Base-by-base conservation (phyloP, 805 yeast genomes). In the Candida ficus region DNA sequence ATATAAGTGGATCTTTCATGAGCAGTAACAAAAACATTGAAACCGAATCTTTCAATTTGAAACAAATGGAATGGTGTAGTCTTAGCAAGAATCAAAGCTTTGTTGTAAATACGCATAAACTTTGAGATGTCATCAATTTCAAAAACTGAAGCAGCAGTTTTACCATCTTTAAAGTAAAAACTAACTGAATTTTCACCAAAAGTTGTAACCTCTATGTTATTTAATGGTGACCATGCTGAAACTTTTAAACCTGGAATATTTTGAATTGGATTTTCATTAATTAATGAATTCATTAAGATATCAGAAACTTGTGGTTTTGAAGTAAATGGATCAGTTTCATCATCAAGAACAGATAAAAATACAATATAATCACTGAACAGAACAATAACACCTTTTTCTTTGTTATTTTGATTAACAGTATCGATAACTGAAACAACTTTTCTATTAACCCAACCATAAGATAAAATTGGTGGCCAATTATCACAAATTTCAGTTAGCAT, bases 1-100 rank as follows among this genome's bases (percentile, higher is more conserved):
- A 54, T 56, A 52, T 82, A 85, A 1, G 71, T 64, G 0, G 61
- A 50, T 3, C 62, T 49, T 49, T 80, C 85, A 55, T 85, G 95
- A 0, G 93, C 93, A 4, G 89, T 76, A 11, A 78, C 78, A 56
- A 75, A 84, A 1, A 81, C 52, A 27, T 70, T 53, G 44, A 67
- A 42, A 28, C 67, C 68, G 39, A 60, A 60, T 21, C 60, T 58
- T 10, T 53, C 47, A 4, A 76, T 67, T 48, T 73, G 77, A 68
- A 91, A 91, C 25, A 91, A 63, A 63, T 90, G 96, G 62, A 90
- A 88, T 4, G 96, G 90, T 35, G 88, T 83, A 2, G 80, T 74
- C 54, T 91, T 90, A 55, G 78, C 78, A 39, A 90, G 67, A 17
- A 87, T 73, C 45, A 76, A 78, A 0, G 95, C 83, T 57, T 85